phyloP scores from a whole-genome alignment of 768 basidiomycete genomes.

The Amyloporia xantha region DNA sequence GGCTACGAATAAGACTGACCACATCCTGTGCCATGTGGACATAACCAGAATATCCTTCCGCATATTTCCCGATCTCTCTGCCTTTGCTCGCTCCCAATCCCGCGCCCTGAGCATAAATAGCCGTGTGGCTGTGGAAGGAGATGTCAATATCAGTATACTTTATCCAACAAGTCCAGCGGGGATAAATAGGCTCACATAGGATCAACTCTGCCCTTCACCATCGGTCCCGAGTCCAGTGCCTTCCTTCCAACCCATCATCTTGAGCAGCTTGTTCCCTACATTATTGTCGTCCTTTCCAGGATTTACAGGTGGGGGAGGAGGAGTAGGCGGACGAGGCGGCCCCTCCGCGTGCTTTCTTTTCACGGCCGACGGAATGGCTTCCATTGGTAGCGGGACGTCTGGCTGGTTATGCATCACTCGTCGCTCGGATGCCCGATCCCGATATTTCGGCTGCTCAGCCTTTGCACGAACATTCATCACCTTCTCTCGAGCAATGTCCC shows the following conservation, averaged over 20 bases:
- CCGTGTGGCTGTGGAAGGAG: slow-evolving; percentile 72
- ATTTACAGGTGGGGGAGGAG: slow-evolving; percentile 57
- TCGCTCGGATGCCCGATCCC: slow-evolving; percentile 91
- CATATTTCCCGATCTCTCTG: slow-evolving; percentile 52
- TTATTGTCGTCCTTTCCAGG: slow-evolving; percentile 80
- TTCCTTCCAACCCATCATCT: slow-evolving; percentile 98
- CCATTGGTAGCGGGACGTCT: slow-evolving; percentile 57
- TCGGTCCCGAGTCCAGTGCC: slow-evolving; percentile 80
- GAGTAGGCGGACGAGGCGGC: slow-evolving; percentile 52
- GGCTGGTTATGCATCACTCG: slow-evolving; percentile 90
- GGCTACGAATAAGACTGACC: slow-evolving; percentile 12
- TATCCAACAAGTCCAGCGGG: neutral
- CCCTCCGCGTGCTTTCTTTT: slow-evolving; percentile 51
- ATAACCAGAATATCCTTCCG: slow-evolving; percentile 22
- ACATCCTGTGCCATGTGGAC: slow-evolving; percentile 24
- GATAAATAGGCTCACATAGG: slow-evolving; percentile 74
- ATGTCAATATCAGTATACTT: neutral
- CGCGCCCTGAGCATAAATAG: slow-evolving; percentile 81
- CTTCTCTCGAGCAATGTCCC: slow-evolving; percentile 72
- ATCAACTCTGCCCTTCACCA: slow-evolving; percentile 80
- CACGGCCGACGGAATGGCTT: slow-evolving; percentile 24
- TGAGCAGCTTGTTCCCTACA: slow-evolving; percentile 86
- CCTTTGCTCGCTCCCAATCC: slow-evolving; percentile 92
- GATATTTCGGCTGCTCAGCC: slow-evolving; percentile 71
- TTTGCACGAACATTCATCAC: slow-evolving; percentile 33